Base-by-base conservation (phyloP, 2,329 filamentous ascomycete genomes). In the Beauveria asiatica region DNA sequence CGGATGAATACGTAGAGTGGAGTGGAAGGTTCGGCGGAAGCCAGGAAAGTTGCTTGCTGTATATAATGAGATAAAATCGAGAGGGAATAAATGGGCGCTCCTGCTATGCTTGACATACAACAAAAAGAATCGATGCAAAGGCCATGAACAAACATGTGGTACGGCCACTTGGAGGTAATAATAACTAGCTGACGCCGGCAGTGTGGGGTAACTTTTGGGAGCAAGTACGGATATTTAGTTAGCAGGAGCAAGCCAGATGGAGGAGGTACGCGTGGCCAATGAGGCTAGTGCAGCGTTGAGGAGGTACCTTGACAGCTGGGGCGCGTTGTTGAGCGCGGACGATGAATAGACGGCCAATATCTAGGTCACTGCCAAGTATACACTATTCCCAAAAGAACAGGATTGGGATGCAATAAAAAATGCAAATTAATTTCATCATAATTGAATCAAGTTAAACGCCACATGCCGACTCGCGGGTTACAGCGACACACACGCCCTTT, bases 141-240 rank as follows among this genome's bases (percentile, higher is more conserved):
- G 25, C 48, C 41, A 39, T 45, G 41, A 45, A 27, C 57, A 59
- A 59, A 45, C 57, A 52, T 53, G 57, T 53, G 57, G 48, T 45
- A 59, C 11, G 57, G 49, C 57, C 57, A 59, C n/a, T 39, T 59
- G 48, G 57, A 39, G 57, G 41, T 46, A 46, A 59, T 52, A 19
- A 23, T 17, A 27, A 25, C 16, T 46, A 53, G 49, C 57, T 59
- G 57, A 59, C 41, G 33, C 13, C 11, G 27, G 49, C 25, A 59
- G 39, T 59, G 57, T 59, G 57, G 57, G 57, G 57, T 59, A 39
- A 59, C 44, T 51, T 42, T 17, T 10, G 21, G 45, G 19, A 11
- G 42, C 3, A 8, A 16, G 55, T 27, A 27, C 2, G n/a, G n/a
- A n/a, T n/a, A n/a, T n/a, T n/a, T n/a, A n/a, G n/a, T 8, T 27